Base-by-base conservation (phyloP, 345 rosid species). In the Gossypium raimondii region DNA sequence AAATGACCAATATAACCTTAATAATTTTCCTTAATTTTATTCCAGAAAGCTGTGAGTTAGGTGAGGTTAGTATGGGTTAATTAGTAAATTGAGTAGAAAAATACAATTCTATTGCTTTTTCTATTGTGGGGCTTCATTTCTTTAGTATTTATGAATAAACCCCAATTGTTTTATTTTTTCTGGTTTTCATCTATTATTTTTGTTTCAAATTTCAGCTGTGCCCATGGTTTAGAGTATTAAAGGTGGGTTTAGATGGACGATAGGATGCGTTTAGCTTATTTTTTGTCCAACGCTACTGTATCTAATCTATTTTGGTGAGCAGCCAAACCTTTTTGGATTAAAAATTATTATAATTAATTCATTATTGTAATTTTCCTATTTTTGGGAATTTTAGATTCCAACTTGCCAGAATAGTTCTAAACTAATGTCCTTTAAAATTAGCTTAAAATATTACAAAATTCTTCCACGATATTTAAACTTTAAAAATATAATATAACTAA, bases 171-270 rank as follows among this genome's bases (percentile, higher is more conserved):
- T 9, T 9, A 27, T 45, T 56, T 47, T 2, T 53, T 7, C 11
- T n/a, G 25, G 25, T 57, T 20, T 3, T 7, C 3, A 10, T 11
- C 61, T 11, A 20, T 57, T 57, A 20, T 20, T 56, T 66, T 47
- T 29, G 56, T 25, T 57, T 45, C 60, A 47, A 11, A 11, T 29
- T 67, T 65, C 60, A 48, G 20, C 22, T 67, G 24, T 16, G 43
- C 56, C 68, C 64, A 59, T 20, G 16, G 6, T 9, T 63, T 50
- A 1, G 5, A 29, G 34, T 29, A 29, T 29, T 29, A 29, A 29
- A 0, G 0, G 38, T 29, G 1, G 3, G 1, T 29, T 29, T 4
- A 1, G 38, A 29, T 29, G 0, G 0, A 29, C 1, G 0, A 1
- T 29, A 0, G 0, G 4, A 0, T 29, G 38, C 0, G 38, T 29